phyloP scores from a whole-genome alignment of 345 rosid genomes.

The Euphorbia lathyris region DNA sequence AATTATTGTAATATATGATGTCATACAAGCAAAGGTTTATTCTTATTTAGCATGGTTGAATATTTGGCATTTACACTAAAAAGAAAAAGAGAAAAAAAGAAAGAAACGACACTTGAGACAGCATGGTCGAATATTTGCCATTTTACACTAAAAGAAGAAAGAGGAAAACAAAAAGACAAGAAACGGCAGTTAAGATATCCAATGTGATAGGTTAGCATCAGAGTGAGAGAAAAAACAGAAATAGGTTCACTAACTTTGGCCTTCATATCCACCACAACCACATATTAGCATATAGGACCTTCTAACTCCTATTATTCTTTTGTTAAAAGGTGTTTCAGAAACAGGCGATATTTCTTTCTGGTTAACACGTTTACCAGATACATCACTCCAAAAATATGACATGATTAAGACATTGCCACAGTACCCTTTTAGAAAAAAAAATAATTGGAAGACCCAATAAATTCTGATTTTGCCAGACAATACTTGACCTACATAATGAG shows the following conservation, averaged over 20 bases:
- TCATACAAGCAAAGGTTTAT: background rate
- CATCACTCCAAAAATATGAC: background rate
- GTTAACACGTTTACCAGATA: background rate
- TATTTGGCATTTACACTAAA: background rate
- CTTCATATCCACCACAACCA: too few species aligned
- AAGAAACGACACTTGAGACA: background rate
- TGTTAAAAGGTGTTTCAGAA: background rate
- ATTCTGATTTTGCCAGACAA: background rate
- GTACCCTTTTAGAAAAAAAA: background rate
- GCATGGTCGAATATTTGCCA: background rate
- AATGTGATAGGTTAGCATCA: background rate
- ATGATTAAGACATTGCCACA: too few species aligned
- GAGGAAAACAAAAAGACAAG: too few species aligned
- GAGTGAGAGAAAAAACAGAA: background rate
- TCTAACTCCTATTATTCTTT: background rate
- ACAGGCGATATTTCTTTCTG: background rate
- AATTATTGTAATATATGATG: background rate
- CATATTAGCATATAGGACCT: background rate
- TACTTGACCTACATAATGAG: too few species aligned
- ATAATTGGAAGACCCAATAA: background rate
- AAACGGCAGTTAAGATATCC: background rate
- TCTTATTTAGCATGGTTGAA: conserved; percentile 2
- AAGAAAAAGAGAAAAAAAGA: background rate
- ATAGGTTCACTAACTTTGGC: background rate
- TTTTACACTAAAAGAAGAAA: background rate